These are phyloP conservation scores for Lasiodiplodia gonubiensis DNA, from an alignment of 2,329 filamentous ascomycete genomes.

Conservation along the genomic window DNA sequence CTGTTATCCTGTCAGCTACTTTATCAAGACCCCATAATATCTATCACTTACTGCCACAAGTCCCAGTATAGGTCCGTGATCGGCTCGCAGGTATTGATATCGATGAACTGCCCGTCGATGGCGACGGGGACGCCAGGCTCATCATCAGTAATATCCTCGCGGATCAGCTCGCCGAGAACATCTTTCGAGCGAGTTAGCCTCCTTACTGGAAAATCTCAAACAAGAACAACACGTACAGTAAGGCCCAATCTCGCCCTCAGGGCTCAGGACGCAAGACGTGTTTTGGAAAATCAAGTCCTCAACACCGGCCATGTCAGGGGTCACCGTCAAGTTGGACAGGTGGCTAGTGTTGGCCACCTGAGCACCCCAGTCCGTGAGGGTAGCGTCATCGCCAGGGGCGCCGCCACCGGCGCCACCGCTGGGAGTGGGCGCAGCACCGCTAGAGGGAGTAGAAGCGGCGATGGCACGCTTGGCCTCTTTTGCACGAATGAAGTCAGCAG, in stretches of 20 bases:
- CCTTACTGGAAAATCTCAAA: too few species aligned
- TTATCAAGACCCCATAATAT: neutral
- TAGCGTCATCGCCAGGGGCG: neutral
- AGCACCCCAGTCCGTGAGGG: conserved; percentile 3
- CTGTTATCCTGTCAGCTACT: conserved; percentile 32
- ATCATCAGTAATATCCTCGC: conserved; percentile 55
- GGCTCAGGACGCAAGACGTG: conserved; percentile 42
- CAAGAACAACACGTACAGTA: conserved; percentile 30
- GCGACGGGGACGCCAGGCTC: conserved; percentile 56
- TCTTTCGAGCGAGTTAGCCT: conserved; percentile 29
- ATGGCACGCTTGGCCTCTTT: conserved; percentile 1
- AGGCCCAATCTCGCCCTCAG: conserved; percentile 41
- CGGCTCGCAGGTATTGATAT: conserved; percentile 60
- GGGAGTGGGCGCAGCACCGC: neutral
- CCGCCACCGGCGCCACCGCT: conserved; percentile 8
- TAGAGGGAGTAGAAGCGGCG: neutral
- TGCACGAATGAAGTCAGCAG: neutral
- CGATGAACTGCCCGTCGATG: conserved; percentile 61
- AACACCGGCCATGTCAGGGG: neutral
- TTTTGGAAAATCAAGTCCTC: conserved; percentile 40
- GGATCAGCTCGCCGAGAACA: conserved; percentile 59
- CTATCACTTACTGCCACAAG: conserved; percentile 52
- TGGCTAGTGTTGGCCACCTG: conserved; percentile 22
- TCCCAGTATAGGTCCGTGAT: conserved; percentile 57
- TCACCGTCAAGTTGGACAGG: neutral